These are phyloP conservation scores for Salix purpurea DNA, from an alignment of 345 rosid species.

Conservation along the genomic window DNA sequence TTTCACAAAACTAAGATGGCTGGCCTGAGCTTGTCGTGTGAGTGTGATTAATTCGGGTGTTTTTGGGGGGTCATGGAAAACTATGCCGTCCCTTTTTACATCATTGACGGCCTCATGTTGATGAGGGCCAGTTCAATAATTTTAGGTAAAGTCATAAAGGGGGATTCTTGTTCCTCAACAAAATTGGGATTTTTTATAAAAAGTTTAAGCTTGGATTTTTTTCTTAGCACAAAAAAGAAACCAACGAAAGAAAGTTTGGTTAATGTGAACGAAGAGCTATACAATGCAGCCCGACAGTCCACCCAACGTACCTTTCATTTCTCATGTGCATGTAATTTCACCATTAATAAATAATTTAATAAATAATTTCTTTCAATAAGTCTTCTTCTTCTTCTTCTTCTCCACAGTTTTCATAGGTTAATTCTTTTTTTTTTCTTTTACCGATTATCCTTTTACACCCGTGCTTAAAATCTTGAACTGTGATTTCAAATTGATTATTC, in stretches of 20 bases:
- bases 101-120: background rate
- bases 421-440: background rate
- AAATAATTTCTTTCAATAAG: too few relatives aligned
- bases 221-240: background rate
- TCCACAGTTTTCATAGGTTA: too few relatives aligned
- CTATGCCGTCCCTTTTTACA: background rate
- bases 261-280: background rate
- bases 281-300: background rate
- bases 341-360: background rate
- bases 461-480: background rate
- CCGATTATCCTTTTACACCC: background rate
- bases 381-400: too few relatives aligned
- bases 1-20: background rate
- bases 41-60: background rate
- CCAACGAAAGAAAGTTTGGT: background rate
- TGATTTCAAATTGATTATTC: background rate
- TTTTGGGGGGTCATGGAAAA: background rate
- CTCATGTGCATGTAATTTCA: background rate
- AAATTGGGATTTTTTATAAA: too few relatives aligned
- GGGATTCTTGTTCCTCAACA: too few relatives aligned
- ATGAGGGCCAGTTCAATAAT: background rate
- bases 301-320: background rate
- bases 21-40: background rate
- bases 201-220: background rate
- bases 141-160: background rate